Conservation (phyloP, 257 asterid genomes). For the Prunella vulgaris region DNA sequence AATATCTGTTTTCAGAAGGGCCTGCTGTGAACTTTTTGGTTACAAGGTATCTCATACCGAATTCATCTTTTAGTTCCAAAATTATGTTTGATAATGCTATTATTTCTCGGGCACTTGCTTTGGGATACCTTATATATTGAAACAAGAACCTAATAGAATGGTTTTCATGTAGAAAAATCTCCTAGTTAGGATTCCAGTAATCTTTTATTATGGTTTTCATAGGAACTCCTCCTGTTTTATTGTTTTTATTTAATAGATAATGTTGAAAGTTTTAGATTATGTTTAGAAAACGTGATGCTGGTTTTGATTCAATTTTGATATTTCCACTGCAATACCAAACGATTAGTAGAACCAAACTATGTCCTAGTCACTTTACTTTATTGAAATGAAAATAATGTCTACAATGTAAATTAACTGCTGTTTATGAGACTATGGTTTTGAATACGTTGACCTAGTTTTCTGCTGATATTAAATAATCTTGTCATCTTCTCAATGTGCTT, state of each 20-base stretch:
- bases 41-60: conserved; percentile 65
- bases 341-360: not conserved
- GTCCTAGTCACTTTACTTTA: not conserved
- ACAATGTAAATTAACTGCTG: not conserved
- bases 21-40: conserved; percentile 98
- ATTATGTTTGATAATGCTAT: not conserved
- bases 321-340: not conserved
- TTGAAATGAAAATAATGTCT: not conserved
- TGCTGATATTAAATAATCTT: conserved; percentile 1
- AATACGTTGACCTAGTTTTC: not conserved
- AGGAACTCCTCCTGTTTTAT: not conserved
- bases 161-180: not conserved
- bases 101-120: not conserved
- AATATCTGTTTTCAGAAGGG: conserved; percentile 95
- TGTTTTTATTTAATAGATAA: not conserved
- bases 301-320: not conserved
- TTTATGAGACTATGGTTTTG: not conserved
- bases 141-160: not conserved
- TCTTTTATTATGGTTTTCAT: not conserved
- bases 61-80: conserved; percentile 12
- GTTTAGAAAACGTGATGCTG: not conserved
- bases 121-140: not conserved
- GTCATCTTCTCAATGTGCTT: conserved; percentile 24
- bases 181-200: not conserved
- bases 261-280: not conserved